These are phyloP conservation scores for Exophiala bonariae DNA, from an alignment of 2,329 filamentous ascomycete species.

Conservation along the genomic window DNA sequence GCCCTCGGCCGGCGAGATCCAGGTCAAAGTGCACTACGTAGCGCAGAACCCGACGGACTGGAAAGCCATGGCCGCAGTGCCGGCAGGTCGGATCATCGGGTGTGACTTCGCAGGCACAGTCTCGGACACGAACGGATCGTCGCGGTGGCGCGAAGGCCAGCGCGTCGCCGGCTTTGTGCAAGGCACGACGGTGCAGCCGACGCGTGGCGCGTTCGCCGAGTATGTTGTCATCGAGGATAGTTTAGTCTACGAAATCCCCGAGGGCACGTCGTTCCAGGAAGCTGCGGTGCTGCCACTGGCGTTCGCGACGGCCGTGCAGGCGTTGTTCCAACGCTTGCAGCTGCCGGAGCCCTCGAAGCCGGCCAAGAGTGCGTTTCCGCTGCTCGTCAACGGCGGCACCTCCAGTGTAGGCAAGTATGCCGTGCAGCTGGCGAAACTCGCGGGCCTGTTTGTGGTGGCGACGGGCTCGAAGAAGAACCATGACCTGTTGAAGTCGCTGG, in stretches of 20 bases:
- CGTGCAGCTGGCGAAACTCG: slow-evolving; percentile 32
- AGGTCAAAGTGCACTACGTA: slow-evolving; percentile 20
- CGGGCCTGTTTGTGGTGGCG: slow-evolving; percentile 25
- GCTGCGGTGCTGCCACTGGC: slow-evolving; percentile 32
- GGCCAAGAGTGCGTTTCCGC: slow-evolving; percentile 26
- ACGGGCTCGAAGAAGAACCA: slow-evolving; percentile 4
- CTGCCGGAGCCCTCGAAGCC: slow-evolving; percentile 29
- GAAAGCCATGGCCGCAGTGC: slow-evolving; percentile 23
- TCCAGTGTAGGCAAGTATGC: slow-evolving; percentile 35
- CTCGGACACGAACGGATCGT: slow-evolving; percentile 15
- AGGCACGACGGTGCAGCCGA: slow-evolving; percentile 6
- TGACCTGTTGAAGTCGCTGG: slow-evolving; percentile 35
- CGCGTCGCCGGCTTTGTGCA: slow-evolving; percentile 18
- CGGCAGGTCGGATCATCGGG: slow-evolving; percentile 22
- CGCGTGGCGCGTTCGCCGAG: slow-evolving; percentile 3
- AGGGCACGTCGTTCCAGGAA: slow-evolving; percentile 28
- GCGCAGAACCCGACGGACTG: slow-evolving; percentile 28
- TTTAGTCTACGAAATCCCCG: slow-evolving; percentile 1
- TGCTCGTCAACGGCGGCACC: slow-evolving; percentile 33
- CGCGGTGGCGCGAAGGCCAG: slow-evolving; percentile 23
- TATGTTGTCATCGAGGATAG: slow-evolving; percentile 2
- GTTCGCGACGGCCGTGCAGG: slow-evolving; percentile 26
- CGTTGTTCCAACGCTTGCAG: slow-evolving; percentile 28
- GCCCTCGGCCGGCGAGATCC: slow-evolving; percentile 15
- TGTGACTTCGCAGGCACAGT: slow-evolving; percentile 26